Evolutionary conservation across 192 early-diverging fungal species (phyloP).

Genomic region (Coemansia sp.): DNA sequence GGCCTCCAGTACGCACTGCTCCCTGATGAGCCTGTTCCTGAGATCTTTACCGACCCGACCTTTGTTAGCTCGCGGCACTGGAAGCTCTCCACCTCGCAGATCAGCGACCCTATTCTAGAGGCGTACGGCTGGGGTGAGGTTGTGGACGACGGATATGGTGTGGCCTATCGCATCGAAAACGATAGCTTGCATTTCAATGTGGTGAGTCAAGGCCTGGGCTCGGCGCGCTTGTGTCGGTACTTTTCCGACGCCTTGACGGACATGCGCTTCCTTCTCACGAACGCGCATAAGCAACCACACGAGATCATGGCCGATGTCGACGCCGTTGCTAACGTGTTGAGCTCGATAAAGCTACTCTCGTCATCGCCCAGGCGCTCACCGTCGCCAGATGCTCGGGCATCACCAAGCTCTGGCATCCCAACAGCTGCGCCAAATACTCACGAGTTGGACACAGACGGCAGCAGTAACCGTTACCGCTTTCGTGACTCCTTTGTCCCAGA

Average conservation of each 20-base stretch:
- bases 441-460: not conserved
- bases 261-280: slow-evolving; percentile 59
- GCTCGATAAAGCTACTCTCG: slow-evolving; percentile 48
- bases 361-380: slow-evolving; percentile 30
- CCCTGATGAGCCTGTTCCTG: slow-evolving; percentile 38
- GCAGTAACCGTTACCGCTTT: slow-evolving; percentile 10
- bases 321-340: slow-evolving; percentile 46
- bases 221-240: slow-evolving; percentile 59
- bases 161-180: slow-evolving; percentile 58
- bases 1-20: slow-evolving; percentile 61
- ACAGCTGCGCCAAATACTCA: not conserved
- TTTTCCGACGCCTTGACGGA: slow-evolving; percentile 68
- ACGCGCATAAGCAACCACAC: slow-evolving; percentile 52
- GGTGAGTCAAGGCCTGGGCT: slow-evolving; percentile 46
- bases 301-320: slow-evolving; percentile 53
- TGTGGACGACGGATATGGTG: slow-evolving; percentile 58
- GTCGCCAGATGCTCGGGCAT: slow-evolving; percentile 3
- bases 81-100: slow-evolving; percentile 67
- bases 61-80: slow-evolving; percentile 63
- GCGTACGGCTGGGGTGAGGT: slow-evolving; percentile 64
- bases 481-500: slow-evolving; percentile 18
- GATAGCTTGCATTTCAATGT: slow-evolving; percentile 53
- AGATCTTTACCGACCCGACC: slow-evolving; percentile 54
- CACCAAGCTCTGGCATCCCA: not conserved
- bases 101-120: slow-evolving; percentile 52